Evolutionary conservation across 331 rosid species (phyloP).

Genomic region (Quercus tomentella): DNA sequence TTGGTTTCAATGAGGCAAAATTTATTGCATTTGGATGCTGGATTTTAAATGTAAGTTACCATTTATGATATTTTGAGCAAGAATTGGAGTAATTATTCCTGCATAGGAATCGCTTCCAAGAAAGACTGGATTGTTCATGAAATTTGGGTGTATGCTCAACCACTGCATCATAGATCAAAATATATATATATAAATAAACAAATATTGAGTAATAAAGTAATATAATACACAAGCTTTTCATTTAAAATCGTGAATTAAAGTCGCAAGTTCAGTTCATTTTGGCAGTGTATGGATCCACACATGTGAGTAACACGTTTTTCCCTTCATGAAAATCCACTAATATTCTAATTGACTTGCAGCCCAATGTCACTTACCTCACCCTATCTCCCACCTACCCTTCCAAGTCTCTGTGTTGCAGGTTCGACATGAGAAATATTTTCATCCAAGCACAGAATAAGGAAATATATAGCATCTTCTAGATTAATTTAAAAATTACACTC

Average conservation of each 20-base stretch:
- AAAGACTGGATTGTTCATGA: conserved; percentile 15
- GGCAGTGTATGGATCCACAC: too few relatives aligned
- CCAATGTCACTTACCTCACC: too few relatives aligned
- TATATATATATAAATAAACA: background rate
- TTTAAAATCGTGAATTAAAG: too few relatives aligned
- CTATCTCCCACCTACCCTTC: too few relatives aligned
- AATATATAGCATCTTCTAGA: background rate
- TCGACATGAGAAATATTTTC: background rate
- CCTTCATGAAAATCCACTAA: too few relatives aligned
- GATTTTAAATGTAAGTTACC: conserved; percentile 7
- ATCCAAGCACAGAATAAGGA: background rate
- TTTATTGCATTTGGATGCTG: too few relatives aligned
- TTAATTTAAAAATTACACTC: background rate
- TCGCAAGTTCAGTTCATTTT: too few relatives aligned
- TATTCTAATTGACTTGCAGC: too few relatives aligned
- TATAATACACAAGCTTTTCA: background rate
- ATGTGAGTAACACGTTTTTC: too few relatives aligned
- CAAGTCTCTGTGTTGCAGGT: too few relatives aligned
- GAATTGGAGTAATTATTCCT: conserved; percentile 15
- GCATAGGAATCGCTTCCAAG: conserved; percentile 28
- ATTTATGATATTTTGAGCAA: conserved; percentile 15
- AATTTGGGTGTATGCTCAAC: conserved; percentile 11
- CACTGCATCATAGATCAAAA: conserved; percentile 9
- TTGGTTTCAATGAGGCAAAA: background rate
- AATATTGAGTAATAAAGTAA: background rate